Evolutionary conservation across 1,284 basidiomycete species (phyloP).

Genomic region (Sanguinoderma infundibulare): DNA sequence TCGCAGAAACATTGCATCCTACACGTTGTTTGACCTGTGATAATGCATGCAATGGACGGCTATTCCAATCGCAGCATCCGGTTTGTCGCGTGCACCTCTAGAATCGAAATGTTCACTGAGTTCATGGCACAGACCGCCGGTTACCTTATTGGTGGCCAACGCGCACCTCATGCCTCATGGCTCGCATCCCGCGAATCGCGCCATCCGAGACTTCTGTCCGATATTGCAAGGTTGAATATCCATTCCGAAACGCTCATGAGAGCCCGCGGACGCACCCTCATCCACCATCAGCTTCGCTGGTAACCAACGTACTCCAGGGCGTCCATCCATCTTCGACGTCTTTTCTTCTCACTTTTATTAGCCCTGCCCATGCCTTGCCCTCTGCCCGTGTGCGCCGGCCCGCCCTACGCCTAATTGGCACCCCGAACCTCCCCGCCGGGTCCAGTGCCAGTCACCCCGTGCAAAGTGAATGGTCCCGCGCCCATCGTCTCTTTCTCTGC

Average conservation of each 20-base stretch:
- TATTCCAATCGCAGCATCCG: too few species aligned
- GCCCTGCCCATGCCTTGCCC: background rate
- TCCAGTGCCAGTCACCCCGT: background rate
- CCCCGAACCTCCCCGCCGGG: background rate
- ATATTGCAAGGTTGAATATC: background rate
- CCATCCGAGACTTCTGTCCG: background rate
- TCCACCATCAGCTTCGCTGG: background rate
- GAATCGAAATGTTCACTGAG: background rate
- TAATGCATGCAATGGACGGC: too few species aligned
- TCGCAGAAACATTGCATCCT: too few species aligned
- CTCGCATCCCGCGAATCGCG: background rate
- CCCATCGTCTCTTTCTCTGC: background rate
- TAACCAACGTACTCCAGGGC: background rate
- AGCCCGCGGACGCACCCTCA: background rate
- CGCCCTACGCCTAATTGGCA: slow-evolving; percentile 8
- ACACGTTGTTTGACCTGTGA: background rate
- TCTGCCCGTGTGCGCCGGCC: background rate
- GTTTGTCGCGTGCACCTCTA: background rate
- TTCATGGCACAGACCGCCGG: background rate
- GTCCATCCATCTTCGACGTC: background rate
- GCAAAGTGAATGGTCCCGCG: background rate
- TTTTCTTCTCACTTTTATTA: background rate
- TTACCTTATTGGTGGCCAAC: background rate
- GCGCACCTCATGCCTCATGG: slow-evolving; percentile 2
- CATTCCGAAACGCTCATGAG: background rate